Evolutionary conservation across 2,329 filamentous ascomycete species (phyloP), one percentile per base, ranked within the genome.

Genomic region (Cucurbitaria berberidis): DNA sequence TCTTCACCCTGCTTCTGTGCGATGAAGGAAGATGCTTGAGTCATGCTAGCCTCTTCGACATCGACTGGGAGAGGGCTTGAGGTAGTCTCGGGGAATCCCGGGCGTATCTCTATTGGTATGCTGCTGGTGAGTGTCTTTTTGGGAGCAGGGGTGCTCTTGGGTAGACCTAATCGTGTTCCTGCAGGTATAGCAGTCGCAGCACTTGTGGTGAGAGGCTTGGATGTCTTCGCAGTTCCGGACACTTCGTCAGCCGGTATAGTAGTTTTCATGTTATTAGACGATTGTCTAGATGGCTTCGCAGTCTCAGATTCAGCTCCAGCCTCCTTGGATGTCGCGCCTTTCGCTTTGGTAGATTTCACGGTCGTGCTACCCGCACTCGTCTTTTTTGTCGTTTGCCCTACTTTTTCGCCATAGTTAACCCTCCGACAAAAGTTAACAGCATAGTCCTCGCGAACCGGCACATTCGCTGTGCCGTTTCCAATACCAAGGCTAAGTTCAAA

Each of bases 351-450:
- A n/a, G 30, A 10, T 34, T n/a, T 34, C 13, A 5, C 15, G 4
- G 30, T 34, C 30, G 5, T n/a, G 9, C 24, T 26, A n/a, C 24
- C 24, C 3, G 15, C 5, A 15, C 1, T 24, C 30, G 3, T 26
- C 24, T 30, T 15, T 18, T 22, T n/a, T 15, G 1, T 6, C 10
- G 21, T 1, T 10, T 16, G 8, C 11, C 22, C 11, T 3, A 5
- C 2, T 4, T 26, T 3, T 34, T 53, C 39, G n/a, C 11, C n/a
- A 13, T 27, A 15, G 16, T 16, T 34, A n/a, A 45, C 35, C 1
- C 24, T 26, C 8, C 26, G 36, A 9, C 49, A 56, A 10, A 53
- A 49, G 8, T 32, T 11, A 10, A 26, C 21, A 18, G 44, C 53
- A n/a, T 8, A 16, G 8, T 45, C 36, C 32, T 38, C 30, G 7